phyloP scores from a whole-genome alignment of 441 rosid genomes.

The Populus tomentosa region DNA sequence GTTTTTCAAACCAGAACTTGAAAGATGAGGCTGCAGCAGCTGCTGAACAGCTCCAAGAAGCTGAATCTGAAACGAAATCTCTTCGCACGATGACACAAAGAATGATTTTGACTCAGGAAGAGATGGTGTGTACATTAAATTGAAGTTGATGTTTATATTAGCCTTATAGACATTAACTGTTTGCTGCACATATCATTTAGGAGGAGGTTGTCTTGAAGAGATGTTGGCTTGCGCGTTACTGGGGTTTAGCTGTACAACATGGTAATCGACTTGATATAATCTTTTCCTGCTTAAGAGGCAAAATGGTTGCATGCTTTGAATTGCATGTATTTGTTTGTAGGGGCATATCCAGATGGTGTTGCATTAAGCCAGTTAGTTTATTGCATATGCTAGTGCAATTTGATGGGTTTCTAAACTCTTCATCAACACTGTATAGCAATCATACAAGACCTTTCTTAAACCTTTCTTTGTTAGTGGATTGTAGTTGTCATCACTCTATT shows the following conservation, averaged over 20 bases:
- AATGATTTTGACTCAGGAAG: slow-evolving; percentile 90
- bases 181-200: slow-evolving; percentile 34
- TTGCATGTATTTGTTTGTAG: background rate
- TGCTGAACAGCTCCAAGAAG: slow-evolving; percentile 61
- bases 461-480: background rate
- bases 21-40: slow-evolving; percentile 62
- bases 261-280: slow-evolving; percentile 42
- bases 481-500: background rate
- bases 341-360: background rate
- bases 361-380: background rate
- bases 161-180: slow-evolving; percentile 24
- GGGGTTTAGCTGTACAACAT: slow-evolving; percentile 89
- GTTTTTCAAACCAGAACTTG: slow-evolving; percentile 43
- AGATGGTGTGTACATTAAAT: slow-evolving; percentile 60
- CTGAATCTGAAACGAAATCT: slow-evolving; percentile 73
- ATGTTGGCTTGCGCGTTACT: slow-evolving; percentile 99
- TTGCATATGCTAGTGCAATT: background rate
- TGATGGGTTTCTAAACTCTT: background rate
- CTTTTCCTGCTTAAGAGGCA: slow-evolving; percentile 3
- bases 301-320: background rate
- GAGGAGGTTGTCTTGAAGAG: slow-evolving; percentile 99
- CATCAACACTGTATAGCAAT: background rate
- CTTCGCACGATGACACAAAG: slow-evolving; percentile 81
- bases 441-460: background rate
- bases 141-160: slow-evolving; percentile 14